A percentile compares a stretch with the other conserved stretches of the same genome.
Evolutionary conservation across 2,329 filamentous ascomycete species (phyloP).

Genomic region (Apiospora pterosperma): DNA sequence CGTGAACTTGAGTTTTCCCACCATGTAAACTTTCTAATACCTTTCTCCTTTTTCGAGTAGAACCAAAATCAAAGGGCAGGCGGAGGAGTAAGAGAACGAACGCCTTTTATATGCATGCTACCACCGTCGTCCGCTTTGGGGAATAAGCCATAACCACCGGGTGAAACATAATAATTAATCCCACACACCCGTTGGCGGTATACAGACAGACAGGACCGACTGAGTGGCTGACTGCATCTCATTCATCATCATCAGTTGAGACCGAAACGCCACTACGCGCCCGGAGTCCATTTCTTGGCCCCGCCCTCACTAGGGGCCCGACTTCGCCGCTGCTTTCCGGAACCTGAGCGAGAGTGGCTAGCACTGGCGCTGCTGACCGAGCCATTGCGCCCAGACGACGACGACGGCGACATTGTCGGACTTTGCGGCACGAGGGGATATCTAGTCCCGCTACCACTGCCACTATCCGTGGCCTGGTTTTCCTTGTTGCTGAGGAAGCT

Average conservation of each 20-base stretch:
- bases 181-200: background rate
- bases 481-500: conserved; percentile 11
- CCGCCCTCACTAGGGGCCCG: conserved; percentile 9
- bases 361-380: background rate
- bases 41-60: background rate
- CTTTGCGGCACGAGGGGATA: conserved; percentile 3
- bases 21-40: background rate
- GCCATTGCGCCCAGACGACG: background rate
- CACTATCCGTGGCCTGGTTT: background rate
- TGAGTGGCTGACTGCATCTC: background rate
- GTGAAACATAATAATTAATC: background rate
- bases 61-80: background rate
- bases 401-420: background rate
- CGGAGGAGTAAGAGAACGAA: background rate
- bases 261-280: conserved; percentile 4
- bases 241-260: background rate
- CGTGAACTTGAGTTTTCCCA: background rate
- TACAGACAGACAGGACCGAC: background rate
- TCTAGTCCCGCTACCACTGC: background rate
- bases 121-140: background rate
- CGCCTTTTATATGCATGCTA: background rate
- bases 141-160: background rate
- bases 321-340: conserved; percentile 6
- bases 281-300: conserved; percentile 7
- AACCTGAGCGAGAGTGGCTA: conserved; percentile 6